Conservation (phyloP, 768 basidiomycete genomes). For the Chalciporus sphaerocephalus region DNA sequence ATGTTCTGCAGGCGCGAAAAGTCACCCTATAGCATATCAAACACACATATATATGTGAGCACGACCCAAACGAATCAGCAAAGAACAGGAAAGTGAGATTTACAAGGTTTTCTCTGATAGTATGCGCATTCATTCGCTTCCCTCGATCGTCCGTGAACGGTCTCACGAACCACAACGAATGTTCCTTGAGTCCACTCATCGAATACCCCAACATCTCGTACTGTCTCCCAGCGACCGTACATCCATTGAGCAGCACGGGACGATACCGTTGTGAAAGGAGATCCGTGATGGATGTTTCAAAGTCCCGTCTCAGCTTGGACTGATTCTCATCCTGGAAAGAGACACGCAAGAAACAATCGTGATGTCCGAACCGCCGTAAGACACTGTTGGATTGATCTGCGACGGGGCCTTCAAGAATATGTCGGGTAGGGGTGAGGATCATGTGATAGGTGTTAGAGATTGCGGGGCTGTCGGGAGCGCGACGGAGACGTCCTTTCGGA, state of each 20-base stretch:
- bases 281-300: constrained; percentile 27
- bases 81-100: constrained; percentile 1
- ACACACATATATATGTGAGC: constrained; percentile 5
- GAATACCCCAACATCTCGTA: constrained; percentile 51
- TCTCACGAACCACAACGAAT: constrained; percentile 47
- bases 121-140: constrained; percentile 17
- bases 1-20: constrained; percentile 34
- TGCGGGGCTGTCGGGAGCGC: constrained; percentile 13
- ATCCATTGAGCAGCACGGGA: constrained; percentile 31
- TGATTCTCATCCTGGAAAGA: constrained; percentile 46
- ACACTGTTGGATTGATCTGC: constrained; percentile 37
- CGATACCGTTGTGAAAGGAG: constrained; percentile 35
- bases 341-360: constrained; percentile 45
- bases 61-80: not conserved
- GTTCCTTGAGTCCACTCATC: constrained; percentile 48
- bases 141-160: constrained; percentile 35
- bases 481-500: constrained; percentile 24
- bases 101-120: constrained; percentile 36
- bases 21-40: constrained; percentile 42
- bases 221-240: constrained; percentile 39
- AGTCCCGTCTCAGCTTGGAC: constrained; percentile 34
- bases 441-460: constrained; percentile 36
- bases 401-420: constrained; percentile 38
- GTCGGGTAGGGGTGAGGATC: constrained; percentile 37
- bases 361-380: constrained; percentile 33